Evolutionary conservation across 108 stramenopile species (phyloP).

Genomic region (Hondaea fermentalgiana): DNA sequence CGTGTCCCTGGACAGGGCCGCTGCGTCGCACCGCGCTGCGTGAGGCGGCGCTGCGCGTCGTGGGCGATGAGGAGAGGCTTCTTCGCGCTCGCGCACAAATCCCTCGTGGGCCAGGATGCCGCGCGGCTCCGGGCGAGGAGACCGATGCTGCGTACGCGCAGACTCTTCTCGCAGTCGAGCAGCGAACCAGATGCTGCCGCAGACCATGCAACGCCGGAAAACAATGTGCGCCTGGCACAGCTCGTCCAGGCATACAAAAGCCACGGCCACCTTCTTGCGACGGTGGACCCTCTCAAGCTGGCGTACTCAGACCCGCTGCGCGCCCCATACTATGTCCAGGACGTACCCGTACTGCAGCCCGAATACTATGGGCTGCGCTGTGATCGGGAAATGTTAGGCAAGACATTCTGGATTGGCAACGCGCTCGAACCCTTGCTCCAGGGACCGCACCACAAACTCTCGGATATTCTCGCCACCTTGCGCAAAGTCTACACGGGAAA

Average conservation of each 20-base stretch:
- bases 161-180: no score
- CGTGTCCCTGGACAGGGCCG: no score
- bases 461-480: neutral
- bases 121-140: no score
- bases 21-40: no score
- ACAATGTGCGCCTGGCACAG: constrained; percentile 51
- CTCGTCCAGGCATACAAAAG: constrained; percentile 90
- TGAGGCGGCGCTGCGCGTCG: no score
- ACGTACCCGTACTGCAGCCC: neutral
- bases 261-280: constrained; percentile 83
- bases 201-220: neutral
- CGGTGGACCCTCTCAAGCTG: constrained; percentile 82
- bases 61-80: no score
- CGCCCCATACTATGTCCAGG: neutral
- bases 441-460: neutral
- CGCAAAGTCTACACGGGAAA: constrained; percentile 83
- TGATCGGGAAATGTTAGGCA: constrained; percentile 55
- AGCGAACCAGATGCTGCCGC: no score
- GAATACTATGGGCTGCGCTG: constrained; percentile 30
- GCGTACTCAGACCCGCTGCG: neutral
- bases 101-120: no score
- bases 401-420: constrained; percentile 48
- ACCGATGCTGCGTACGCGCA: no score
- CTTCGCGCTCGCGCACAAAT: no score
- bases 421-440: neutral